phyloP scores from a whole-genome alignment of 2,329 filamentous ascomycete species.

The Hypomyces rosellus region DNA sequence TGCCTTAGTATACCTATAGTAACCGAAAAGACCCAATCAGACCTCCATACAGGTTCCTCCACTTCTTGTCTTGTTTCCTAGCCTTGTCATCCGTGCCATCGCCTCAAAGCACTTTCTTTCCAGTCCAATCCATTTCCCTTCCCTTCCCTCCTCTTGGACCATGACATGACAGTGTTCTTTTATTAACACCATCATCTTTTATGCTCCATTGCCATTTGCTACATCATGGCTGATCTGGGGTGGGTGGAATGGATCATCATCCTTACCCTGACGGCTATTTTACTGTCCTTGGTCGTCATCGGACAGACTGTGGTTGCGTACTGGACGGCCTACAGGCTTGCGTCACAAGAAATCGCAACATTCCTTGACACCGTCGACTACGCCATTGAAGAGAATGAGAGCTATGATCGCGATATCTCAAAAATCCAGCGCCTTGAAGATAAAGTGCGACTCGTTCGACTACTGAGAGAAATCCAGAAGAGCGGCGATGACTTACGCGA shows the following conservation, averaged over 20 bases:
- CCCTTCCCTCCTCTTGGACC: not conserved
- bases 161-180: not conserved
- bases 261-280: slow-evolving; percentile 51
- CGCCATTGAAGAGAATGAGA: slow-evolving; percentile 58
- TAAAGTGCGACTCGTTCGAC: slow-evolving; percentile 51
- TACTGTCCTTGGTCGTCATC: slow-evolving; percentile 49
- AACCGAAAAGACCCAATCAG: slow-evolving; percentile 4
- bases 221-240: slow-evolving; percentile 44
- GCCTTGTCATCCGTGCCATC: slow-evolving; percentile 4
- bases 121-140: not conserved
- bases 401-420: slow-evolving; percentile 54
- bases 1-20: too few species aligned
- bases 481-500: slow-evolving; percentile 55
- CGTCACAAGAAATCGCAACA: slow-evolving; percentile 50
- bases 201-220: slow-evolving; percentile 18
- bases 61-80: not conserved
- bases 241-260: slow-evolving; percentile 52
- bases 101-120: not conserved
- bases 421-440: slow-evolving; percentile 55
- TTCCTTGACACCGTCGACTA: slow-evolving; percentile 56
- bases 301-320: slow-evolving; percentile 47
- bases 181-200: slow-evolving; percentile 12
- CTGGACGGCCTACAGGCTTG: slow-evolving; percentile 49
- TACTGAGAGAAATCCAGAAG: slow-evolving; percentile 57
- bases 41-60: slow-evolving; percentile 7